Evolutionary conservation across 75 land plant genomes (phyloP).

Genomic region (Sequoia sempervirens): DNA sequence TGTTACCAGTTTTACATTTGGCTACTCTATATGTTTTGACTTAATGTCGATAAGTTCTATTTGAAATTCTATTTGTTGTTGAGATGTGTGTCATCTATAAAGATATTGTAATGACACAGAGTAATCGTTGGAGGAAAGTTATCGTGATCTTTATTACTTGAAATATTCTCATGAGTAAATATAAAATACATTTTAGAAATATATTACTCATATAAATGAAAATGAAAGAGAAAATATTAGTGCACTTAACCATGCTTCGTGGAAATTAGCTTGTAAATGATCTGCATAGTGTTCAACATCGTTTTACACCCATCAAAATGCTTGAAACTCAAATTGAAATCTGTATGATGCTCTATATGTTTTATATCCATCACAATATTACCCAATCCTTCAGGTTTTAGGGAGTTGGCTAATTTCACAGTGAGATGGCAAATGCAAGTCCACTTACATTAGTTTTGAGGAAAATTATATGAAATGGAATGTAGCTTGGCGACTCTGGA

Average conservation of each 20-base stretch:
- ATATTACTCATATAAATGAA: background rate
- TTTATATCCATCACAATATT: background rate
- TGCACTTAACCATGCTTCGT: background rate
- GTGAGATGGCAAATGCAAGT: background rate
- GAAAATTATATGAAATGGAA: background rate
- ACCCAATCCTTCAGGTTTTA: background rate
- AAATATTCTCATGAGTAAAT: background rate
- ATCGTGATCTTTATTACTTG: background rate
- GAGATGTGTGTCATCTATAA: background rate
- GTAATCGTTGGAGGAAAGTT: background rate
- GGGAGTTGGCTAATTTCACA: background rate
- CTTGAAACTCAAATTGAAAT: background rate
- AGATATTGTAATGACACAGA: background rate
- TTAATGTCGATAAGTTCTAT: background rate
- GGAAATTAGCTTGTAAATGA: background rate
- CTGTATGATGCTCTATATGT: background rate
- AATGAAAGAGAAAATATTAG: background rate
- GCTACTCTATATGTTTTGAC: background rate
- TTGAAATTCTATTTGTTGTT: background rate
- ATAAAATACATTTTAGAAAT: background rate
- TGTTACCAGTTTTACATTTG: background rate
- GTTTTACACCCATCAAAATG: background rate
- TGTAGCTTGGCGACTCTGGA: background rate
- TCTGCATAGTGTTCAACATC: background rate
- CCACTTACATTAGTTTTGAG: background rate